Evolutionary conservation across 73 alveolate species (phyloP).

Genomic region (Paramecium octaurelia): DNA sequence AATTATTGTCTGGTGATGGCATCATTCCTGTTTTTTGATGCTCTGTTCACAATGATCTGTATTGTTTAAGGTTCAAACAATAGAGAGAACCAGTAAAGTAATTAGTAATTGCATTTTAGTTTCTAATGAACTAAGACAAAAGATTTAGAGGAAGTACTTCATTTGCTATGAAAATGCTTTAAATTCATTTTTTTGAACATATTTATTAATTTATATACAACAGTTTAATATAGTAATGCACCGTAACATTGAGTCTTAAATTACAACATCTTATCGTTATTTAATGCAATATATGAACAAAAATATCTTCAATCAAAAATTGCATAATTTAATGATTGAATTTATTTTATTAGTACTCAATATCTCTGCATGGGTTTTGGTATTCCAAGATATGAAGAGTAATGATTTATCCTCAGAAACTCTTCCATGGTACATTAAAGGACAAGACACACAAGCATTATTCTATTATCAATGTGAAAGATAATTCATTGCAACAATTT

Average conservation of each 20-base stretch:
- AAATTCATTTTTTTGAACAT: background rate
- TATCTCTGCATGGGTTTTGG: background rate
- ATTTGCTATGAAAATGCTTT: conserved; percentile 41
- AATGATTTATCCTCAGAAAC: background rate
- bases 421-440: background rate
- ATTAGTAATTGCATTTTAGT: background rate
- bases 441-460: background rate
- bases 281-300: background rate
- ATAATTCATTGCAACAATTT: background rate
- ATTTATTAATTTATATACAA: background rate
- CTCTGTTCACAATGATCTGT: background rate
- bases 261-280: background rate
- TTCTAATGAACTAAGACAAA: background rate
- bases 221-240: background rate
- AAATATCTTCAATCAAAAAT: background rate
- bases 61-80: conserved; percentile 8
- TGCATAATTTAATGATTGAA: background rate
- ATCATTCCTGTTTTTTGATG: background rate
- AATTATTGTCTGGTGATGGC: background rate
- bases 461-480: background rate
- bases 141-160: background rate
- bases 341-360: background rate
- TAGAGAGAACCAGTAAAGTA: conserved; percentile 4
- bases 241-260: background rate
- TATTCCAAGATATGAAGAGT: background rate